Evolutionary conservation across 345 rosid species (phyloP).

Genomic region (Pseudoturritis turrita): DNA sequence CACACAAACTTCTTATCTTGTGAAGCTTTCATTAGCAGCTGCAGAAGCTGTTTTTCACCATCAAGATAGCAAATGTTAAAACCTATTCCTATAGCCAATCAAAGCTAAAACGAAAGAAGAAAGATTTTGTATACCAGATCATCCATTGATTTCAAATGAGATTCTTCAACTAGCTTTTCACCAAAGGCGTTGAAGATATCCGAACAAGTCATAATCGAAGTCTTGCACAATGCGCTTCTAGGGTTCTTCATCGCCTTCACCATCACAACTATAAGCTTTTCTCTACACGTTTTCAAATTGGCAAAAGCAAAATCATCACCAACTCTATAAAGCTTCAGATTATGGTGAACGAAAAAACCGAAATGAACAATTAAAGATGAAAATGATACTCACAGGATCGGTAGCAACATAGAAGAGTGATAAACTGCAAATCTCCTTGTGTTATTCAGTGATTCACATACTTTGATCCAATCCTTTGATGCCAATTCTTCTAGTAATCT

Average conservation of each 20-base stretch:
- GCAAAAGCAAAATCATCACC: neutral
- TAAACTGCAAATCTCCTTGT: constrained; percentile 56
- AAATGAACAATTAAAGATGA: neutral
- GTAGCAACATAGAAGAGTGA: constrained; percentile 64
- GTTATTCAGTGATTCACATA: constrained; percentile 63
- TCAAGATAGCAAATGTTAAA: neutral
- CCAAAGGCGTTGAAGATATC: constrained; percentile 70
- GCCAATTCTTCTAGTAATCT: constrained; percentile 55
- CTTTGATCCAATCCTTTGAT: constrained; percentile 72
- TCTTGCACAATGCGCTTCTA: constrained; percentile 89
- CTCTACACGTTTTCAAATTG: constrained; percentile 38
- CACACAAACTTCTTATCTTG: constrained; percentile 92
- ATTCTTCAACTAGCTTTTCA: constrained; percentile 46
- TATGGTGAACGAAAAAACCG: neutral
- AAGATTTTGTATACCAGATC: constrained; percentile 41
- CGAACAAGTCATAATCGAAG: constrained; percentile 82
- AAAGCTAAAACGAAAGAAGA: neutral
- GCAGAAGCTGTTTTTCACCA: constrained; percentile 18
- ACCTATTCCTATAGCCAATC: neutral
- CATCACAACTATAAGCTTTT: constrained; percentile 59
- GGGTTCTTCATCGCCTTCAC: constrained; percentile 90
- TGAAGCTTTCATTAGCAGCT: constrained; percentile 75
- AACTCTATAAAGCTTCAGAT: neutral
- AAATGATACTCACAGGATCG: constrained; percentile 42
- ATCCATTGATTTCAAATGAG: constrained; percentile 52